Conservation (phyloP, 2,329 filamentous ascomycete genomes). For the Epichloe coenophiala region DNA sequence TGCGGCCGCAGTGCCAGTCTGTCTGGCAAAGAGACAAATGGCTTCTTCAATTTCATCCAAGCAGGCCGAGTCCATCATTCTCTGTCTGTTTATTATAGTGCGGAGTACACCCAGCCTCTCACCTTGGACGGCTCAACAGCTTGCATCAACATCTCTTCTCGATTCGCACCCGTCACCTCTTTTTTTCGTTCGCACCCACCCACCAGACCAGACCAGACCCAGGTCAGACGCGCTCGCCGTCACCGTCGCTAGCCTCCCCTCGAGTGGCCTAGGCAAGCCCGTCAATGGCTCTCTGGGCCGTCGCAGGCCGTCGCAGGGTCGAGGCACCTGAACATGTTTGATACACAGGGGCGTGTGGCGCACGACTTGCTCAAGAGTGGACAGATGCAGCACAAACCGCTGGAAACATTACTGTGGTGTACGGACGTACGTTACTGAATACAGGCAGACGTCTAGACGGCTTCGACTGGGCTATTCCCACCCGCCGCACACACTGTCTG, state of each 20-base stretch:
- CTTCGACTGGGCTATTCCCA: too few relatives aligned
- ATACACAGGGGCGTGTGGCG: neutral
- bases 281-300: neutral
- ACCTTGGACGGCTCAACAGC: too few relatives aligned
- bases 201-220: neutral
- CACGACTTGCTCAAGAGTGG: neutral
- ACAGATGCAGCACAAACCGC: neutral
- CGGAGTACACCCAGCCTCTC: too few relatives aligned
- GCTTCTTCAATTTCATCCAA: too few relatives aligned
- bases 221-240: neutral
- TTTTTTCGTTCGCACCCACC: neutral
- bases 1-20: neutral
- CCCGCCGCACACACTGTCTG: neutral
- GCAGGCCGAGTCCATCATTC: too few relatives aligned
- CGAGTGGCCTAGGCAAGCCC: neutral
- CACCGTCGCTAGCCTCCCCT: neutral
- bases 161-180: neutral
- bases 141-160: neutral
- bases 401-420: too few relatives aligned
- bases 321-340: neutral
- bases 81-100: too few relatives aligned
- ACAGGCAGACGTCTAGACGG: too few relatives aligned
- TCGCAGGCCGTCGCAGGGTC: neutral
- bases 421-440: too few relatives aligned
- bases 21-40: neutral